Evolutionary conservation across 306 rosid species (phyloP).

Genomic region (Nissolia schottii): DNA sequence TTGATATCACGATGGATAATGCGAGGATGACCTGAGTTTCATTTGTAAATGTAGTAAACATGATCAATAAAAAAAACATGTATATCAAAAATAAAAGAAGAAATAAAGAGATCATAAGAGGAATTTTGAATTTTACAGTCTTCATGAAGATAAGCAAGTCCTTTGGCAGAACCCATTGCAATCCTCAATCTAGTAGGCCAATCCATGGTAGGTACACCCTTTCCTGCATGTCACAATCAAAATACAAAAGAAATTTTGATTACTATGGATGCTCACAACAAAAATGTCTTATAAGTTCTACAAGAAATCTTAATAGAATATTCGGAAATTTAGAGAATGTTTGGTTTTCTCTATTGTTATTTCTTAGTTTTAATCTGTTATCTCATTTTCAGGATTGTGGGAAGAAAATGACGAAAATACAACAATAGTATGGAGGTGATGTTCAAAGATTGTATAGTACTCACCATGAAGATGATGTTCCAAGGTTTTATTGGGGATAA

Average conservation of each 20-base stretch:
- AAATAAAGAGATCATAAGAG: neutral
- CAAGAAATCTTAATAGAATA: neutral
- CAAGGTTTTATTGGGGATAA: constrained; percentile 54
- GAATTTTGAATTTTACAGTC: constrained; percentile 60
- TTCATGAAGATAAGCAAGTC: constrained; percentile 87
- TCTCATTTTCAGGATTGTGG: too few species aligned
- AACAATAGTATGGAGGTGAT: too few species aligned
- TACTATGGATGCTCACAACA: neutral
- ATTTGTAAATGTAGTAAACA: neutral
- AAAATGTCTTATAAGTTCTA: neutral
- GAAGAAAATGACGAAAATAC: too few species aligned
- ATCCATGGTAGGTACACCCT: constrained; percentile 61
- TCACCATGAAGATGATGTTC: constrained; percentile 67
- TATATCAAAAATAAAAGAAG: neutral
- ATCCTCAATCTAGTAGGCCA: constrained; percentile 70
- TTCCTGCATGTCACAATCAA: constrained; percentile 37
- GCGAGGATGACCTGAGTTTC: constrained; percentile 69
- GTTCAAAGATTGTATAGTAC: neutral
- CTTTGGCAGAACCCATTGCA: constrained; percentile 78
- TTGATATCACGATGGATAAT: constrained; percentile 92
- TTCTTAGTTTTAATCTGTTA: too few species aligned
- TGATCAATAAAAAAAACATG: neutral
- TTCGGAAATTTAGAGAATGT: neutral
- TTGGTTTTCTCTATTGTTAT: too few species aligned
- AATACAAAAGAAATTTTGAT: neutral